Conservation (phyloP, 164 flowering plant species). For the Litsea cubeba region DNA sequence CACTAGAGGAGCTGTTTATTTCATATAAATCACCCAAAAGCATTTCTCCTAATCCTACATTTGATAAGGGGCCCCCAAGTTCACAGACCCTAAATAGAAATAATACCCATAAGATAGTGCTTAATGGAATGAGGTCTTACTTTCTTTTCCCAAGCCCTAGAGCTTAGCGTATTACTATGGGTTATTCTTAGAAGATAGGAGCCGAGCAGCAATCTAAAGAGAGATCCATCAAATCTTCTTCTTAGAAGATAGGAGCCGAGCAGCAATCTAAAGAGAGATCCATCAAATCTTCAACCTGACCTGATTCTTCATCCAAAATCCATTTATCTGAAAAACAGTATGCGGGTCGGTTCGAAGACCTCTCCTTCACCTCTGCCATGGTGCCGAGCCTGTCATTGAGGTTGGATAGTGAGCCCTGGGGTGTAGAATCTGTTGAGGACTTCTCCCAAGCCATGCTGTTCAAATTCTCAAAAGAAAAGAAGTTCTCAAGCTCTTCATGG, state of each 20-base stretch:
- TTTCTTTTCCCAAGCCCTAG: too few relatives aligned
- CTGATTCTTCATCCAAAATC: conserved; percentile 28
- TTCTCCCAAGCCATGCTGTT: conserved; percentile 40
- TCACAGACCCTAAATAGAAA: too few relatives aligned
- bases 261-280: conserved; percentile 31
- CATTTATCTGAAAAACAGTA: conserved; percentile 23
- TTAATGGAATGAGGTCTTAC: too few relatives aligned
- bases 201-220: too few relatives aligned
- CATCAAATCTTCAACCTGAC: conserved; percentile 39
- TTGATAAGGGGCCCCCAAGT: too few relatives aligned
- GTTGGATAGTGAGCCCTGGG: conserved; percentile 8
- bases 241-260: conserved; percentile 36
- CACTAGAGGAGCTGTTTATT: too few relatives aligned
- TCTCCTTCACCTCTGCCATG: conserved; percentile 10
- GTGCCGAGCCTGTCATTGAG: background rate
- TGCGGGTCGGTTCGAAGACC: conserved; percentile 13
- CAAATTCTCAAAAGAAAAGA: conserved; percentile 47
- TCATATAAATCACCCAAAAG: too few relatives aligned
- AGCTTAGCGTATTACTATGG: background rate
- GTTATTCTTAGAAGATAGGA: conserved; percentile 36
- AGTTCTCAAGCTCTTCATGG: conserved; percentile 48
- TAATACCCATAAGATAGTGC: too few relatives aligned
- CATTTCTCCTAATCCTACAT: too few relatives aligned
- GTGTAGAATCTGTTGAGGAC: conserved; percentile 25
- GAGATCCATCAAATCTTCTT: too few relatives aligned